A percentile compares a stretch with the other conserved stretches of the same genome.
These are phyloP conservation scores for Geotrichum ghanense DNA, from an alignment of 805 yeast species.

Conservation along the genomic window DNA sequence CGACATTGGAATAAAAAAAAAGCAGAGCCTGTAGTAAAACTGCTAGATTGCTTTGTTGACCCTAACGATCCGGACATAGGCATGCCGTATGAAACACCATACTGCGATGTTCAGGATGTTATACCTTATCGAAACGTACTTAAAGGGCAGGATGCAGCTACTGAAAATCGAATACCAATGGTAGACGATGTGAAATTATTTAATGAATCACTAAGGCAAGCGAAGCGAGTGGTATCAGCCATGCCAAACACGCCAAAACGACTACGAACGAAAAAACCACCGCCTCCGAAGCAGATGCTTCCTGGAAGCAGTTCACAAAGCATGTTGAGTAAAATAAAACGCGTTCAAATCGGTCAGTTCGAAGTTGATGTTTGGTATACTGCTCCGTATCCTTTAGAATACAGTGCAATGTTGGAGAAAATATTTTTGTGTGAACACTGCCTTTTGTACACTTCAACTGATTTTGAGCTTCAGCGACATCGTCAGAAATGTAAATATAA, in stretches of 20 bases:
- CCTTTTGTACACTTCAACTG: conserved; percentile 63
- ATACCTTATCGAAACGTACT: conserved; percentile 61
- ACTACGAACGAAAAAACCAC: background rate
- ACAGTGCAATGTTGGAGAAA: conserved; percentile 34
- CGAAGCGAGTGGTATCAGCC: background rate
- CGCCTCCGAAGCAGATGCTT: conserved; percentile 15
- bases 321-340: conserved; percentile 34
- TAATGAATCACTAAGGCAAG: conserved; percentile 19
- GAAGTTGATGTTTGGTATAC: conserved; percentile 88
- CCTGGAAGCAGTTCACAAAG: conserved; percentile 4
- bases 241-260: background rate
- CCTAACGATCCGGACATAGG: too few species aligned
- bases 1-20: too few species aligned
- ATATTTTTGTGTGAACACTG: conserved; percentile 72
- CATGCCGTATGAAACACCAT: too few species aligned
- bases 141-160: conserved; percentile 44
- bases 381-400: conserved; percentile 88
- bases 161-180: conserved; percentile 51
- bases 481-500: conserved; percentile 54
- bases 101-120: conserved; percentile 22
- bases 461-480: conserved; percentile 60
- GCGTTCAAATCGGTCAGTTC: conserved; percentile 57
- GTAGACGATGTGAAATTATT: conserved; percentile 39
- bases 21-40: background rate
- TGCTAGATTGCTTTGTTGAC: background rate